These are phyloP conservation scores for Lomentospora prolificans DNA, from an alignment of 2,329 filamentous ascomycete genomes.

Conservation along the genomic window DNA sequence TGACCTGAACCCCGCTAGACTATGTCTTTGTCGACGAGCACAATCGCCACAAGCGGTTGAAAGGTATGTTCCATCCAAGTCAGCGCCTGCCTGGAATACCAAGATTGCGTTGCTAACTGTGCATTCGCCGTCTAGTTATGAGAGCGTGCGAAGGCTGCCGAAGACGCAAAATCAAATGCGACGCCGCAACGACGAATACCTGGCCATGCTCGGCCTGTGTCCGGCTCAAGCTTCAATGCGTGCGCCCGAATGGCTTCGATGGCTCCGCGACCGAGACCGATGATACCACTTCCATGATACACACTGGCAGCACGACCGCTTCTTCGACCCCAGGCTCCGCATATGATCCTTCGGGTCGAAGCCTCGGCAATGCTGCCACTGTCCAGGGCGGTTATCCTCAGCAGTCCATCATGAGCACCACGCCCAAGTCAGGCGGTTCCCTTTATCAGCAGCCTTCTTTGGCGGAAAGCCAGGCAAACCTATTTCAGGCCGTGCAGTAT, in stretches of 20 bases:
- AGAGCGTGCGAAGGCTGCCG: slow-evolving; percentile 93
- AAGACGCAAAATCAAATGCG: slow-evolving; percentile 94
- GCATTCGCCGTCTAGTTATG: slow-evolving; percentile 59
- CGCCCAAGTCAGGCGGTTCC: slow-evolving; percentile 28
- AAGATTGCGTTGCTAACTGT: neutral
- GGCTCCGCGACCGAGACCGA: slow-evolving; percentile 21
- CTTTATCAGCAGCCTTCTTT: slow-evolving; percentile 44
- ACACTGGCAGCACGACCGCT: slow-evolving; percentile 16
- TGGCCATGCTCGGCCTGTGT: slow-evolving; percentile 96
- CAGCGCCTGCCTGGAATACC: neutral
- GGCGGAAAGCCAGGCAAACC: slow-evolving; percentile 27
- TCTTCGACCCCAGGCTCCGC: slow-evolving; percentile 27
- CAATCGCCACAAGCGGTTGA: slow-evolving; percentile 92
- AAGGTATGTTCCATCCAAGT: slow-evolving; percentile 50
- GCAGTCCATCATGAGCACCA: slow-evolving; percentile 31
- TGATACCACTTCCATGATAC: neutral
- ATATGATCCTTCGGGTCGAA: neutral
- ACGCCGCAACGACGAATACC: slow-evolving; percentile 90
- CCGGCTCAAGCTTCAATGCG: slow-evolving; percentile 83
- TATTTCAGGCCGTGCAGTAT: slow-evolving; percentile 40
- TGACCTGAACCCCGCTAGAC: slow-evolving; percentile 45
- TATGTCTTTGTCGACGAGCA: slow-evolving; percentile 99
- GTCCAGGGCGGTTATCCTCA: slow-evolving; percentile 30
- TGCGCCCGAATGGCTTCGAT: slow-evolving; percentile 72
- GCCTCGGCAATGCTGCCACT: slow-evolving; percentile 16